Base-by-base conservation (phyloP, 495 filamentous ascomycete genomes). In the Tetracladium setigerum region DNA sequence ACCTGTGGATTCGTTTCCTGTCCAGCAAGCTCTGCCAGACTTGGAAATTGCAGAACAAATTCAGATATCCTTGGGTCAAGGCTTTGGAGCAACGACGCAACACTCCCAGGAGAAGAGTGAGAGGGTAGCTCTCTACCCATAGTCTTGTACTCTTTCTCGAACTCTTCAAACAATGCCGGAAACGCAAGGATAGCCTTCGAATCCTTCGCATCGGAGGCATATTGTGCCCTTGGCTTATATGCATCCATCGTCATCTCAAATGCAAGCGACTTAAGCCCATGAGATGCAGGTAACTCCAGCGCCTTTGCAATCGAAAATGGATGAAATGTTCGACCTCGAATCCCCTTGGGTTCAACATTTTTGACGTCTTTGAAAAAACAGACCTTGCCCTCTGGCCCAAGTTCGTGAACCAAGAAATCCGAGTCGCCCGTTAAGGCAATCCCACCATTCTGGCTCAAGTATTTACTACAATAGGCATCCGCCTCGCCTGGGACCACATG, bases 401-500 rank as follows among this genome's bases (percentile, higher is more conserved):
- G 66, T 39, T 86, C 72, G 55, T 86, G 72, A 0, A 87, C 68
- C 16, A 88, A 65, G n/a, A 89, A 67, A 54, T 90, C 86, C 0
- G 86, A 89, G 55, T 90, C 86, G 18, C 71, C 74, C 7, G 84
- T 87, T 10, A 90, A 55, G 0, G 72, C 71, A 31, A 50, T 34
- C 5, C 58, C 59, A 3, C 73, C 77, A 38, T 70, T 62, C 2
- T 61, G 39, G n/a, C 61, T 68, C n/a, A 77, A 62, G 38, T 75
- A 63, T 30, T 65, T 53, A 10, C 81, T 84, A 63, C 85, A 89
- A 54, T 74, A 83, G 5, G 62, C 56, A 55, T 90, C 84, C 15
- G 86, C 86, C 59, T 90, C 86, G 0, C 83, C 84, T 0, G 82
- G 72, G 1, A 86, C 77, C 34, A 86, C 72, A 11, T 64, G 50